These are phyloP conservation scores for Tubosaeta sp. DNA, from an alignment of 768 basidiomycete species.

Conservation along the genomic window DNA sequence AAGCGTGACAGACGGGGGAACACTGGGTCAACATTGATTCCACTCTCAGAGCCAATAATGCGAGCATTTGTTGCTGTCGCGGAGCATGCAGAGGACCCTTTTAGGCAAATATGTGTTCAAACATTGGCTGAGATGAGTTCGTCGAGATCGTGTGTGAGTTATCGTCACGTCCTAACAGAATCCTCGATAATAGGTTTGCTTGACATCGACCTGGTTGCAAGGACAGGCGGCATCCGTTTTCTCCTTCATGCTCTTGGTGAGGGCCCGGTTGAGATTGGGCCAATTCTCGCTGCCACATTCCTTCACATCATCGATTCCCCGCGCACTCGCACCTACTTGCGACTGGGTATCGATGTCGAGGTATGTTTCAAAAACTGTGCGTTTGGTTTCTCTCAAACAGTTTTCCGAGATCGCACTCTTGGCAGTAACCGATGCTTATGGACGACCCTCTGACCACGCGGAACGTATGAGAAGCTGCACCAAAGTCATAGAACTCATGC, in stretches of 20 bases:
- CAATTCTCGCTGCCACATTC: slow-evolving; percentile 75
- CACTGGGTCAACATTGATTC: slow-evolving; percentile 43
- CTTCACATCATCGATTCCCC: slow-evolving; percentile 84
- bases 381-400: not conserved
- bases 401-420: slow-evolving; percentile 69
- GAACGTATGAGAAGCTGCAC: slow-evolving; percentile 78
- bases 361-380: slow-evolving; percentile 37
- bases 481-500: slow-evolving; percentile 74
- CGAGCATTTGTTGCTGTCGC: slow-evolving; percentile 91
- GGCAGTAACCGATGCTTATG: slow-evolving; percentile 90
- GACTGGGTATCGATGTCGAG: slow-evolving; percentile 86
- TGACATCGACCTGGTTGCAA: slow-evolving; percentile 77
- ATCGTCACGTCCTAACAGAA: slow-evolving; percentile 7
- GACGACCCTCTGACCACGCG: slow-evolving; percentile 71
- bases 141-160: slow-evolving; percentile 25
- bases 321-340: slow-evolving; percentile 68
- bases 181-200: slow-evolving; percentile 60
- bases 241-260: slow-evolving; percentile 87
- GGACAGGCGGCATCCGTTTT: slow-evolving; percentile 81
- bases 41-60: slow-evolving; percentile 72
- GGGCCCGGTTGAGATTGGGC: slow-evolving; percentile 77
- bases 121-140: slow-evolving; percentile 87
- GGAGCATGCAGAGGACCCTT: slow-evolving; percentile 88
- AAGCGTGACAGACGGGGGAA: slow-evolving; percentile 41
- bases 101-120: slow-evolving; percentile 76